Conservation (phyloP, 805 yeast species). For the Saccharomycopsis guyanensis region DNA sequence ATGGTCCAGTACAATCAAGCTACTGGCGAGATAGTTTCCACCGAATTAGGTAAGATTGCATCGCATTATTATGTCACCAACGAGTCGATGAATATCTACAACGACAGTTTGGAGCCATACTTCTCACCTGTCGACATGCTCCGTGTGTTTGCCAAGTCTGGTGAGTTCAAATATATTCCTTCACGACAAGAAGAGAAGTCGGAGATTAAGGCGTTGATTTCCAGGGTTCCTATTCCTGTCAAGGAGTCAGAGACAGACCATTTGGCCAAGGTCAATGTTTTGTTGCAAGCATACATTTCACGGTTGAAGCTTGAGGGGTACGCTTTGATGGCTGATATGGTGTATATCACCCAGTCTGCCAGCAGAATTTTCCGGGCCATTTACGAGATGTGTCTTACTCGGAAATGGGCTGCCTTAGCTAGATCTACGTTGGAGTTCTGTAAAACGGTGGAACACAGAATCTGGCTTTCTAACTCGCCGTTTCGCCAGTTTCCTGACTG, state of each 20-base stretch:
- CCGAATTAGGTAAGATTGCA: slow-evolving; percentile 76
- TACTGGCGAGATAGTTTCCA: slow-evolving; percentile 42
- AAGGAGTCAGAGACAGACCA: slow-evolving; percentile 66
- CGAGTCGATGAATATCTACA: slow-evolving; percentile 62
- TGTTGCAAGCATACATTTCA: slow-evolving; percentile 85
- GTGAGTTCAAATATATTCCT: slow-evolving; percentile 78
- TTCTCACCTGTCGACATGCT: slow-evolving; percentile 66
- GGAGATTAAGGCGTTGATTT: slow-evolving; percentile 63
- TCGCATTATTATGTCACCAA: slow-evolving; percentile 80
- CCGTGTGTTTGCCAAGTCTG: slow-evolving; percentile 68
- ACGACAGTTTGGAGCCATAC: slow-evolving; percentile 54
- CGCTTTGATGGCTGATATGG: slow-evolving; percentile 89
- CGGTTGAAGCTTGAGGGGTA: slow-evolving; percentile 71
- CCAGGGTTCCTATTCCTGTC: slow-evolving; percentile 80
- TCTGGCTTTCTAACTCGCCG: slow-evolving; percentile 85
- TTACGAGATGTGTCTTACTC: slow-evolving; percentile 63
- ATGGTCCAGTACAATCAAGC: slow-evolving; percentile 50
- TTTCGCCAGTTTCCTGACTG: slow-evolving; percentile 74
- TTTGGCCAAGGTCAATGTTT: slow-evolving; percentile 66
- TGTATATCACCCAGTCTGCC: slow-evolving; percentile 87
- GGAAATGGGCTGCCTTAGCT: slow-evolving; percentile 64
- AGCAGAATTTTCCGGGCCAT: slow-evolving; percentile 83
- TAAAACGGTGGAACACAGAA: slow-evolving; percentile 69
- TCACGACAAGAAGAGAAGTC: slow-evolving; percentile 78
- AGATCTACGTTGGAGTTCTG: slow-evolving; percentile 53